These are phyloP conservation scores for Dactylellina leptospora DNA, from an alignment of 2,329 filamentous ascomycete genomes.

Conservation along the genomic window DNA sequence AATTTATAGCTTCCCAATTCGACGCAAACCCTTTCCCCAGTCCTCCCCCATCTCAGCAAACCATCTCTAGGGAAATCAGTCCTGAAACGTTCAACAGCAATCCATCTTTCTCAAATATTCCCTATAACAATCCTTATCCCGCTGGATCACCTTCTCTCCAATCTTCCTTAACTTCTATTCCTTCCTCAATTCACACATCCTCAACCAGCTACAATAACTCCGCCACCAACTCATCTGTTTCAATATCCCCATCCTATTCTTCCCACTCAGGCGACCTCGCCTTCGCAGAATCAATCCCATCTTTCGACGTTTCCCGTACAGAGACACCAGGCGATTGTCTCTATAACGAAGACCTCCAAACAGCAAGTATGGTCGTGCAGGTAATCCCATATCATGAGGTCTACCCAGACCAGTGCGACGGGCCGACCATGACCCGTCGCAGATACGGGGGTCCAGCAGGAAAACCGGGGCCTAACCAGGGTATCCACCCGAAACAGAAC, in stretches of 20 bases:
- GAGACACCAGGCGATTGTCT: slow-evolving; percentile 16
- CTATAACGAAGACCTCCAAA: background rate
- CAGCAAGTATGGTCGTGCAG: slow-evolving; percentile 32
- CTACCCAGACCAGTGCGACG: slow-evolving; percentile 8
- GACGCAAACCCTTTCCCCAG: slow-evolving; percentile 10
- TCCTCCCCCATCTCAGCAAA: slow-evolving; percentile 1
- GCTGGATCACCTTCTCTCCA: background rate
- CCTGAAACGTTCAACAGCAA: background rate
- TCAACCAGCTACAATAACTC: background rate
- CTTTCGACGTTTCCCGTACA: slow-evolving; percentile 22
- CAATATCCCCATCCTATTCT: background rate
- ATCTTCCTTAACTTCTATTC: background rate
- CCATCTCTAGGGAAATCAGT: slow-evolving; percentile 34
- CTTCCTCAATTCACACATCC: background rate
- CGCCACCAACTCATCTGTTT: background rate
- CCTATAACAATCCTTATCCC: background rate
- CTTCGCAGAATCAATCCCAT: slow-evolving; percentile 15
- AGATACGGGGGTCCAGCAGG: background rate
- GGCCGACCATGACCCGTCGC: background rate
- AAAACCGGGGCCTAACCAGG: background rate
- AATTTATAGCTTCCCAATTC: slow-evolving; percentile 6
- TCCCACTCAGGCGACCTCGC: background rate
- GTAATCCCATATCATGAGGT: slow-evolving; percentile 27
- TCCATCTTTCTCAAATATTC: background rate
- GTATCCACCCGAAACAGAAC: background rate